Conservation (phyloP, 352 stramenopile species). For the Pythium dissotocum region DNA sequence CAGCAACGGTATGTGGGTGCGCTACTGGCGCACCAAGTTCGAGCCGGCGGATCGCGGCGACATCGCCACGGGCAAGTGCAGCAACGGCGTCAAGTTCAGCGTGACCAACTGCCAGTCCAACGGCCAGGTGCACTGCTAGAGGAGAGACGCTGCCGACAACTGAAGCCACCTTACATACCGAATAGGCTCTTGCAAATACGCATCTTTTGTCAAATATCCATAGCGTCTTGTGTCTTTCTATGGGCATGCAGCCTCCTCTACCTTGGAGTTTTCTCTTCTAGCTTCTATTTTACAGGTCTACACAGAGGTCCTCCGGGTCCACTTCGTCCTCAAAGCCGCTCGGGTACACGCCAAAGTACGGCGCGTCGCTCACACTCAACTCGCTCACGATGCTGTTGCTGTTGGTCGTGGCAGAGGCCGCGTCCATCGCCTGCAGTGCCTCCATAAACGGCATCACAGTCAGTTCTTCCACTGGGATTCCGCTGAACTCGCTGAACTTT, state of each 20-base stretch:
- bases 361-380: constrained; percentile 19
- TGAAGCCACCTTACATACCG: too few species aligned
- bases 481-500: constrained; percentile 28
- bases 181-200: too few species aligned
- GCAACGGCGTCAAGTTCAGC: constrained; percentile 4
- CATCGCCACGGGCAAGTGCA: constrained; percentile 9
- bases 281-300: too few species aligned
- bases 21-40: constrained; percentile 25
- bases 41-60: constrained; percentile 7
- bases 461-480: constrained; percentile 18
- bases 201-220: too few species aligned
- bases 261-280: too few species aligned
- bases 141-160: too few species aligned
- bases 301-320: neutral
- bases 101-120: constrained; percentile 15
- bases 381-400: constrained; percentile 14
- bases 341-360: constrained; percentile 33
- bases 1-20: constrained; percentile 19
- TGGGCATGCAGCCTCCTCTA: too few species aligned
- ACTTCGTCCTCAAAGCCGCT: neutral
- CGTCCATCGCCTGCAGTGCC: constrained; percentile 19
- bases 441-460: constrained; percentile 29
- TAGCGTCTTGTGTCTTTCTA: too few species aligned
- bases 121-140: constrained; percentile 10
- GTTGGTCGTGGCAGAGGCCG: constrained; percentile 10